These are phyloP conservation scores for Salvia sclarea DNA, from an alignment of 305 asterid genomes.

Conservation along the genomic window DNA sequence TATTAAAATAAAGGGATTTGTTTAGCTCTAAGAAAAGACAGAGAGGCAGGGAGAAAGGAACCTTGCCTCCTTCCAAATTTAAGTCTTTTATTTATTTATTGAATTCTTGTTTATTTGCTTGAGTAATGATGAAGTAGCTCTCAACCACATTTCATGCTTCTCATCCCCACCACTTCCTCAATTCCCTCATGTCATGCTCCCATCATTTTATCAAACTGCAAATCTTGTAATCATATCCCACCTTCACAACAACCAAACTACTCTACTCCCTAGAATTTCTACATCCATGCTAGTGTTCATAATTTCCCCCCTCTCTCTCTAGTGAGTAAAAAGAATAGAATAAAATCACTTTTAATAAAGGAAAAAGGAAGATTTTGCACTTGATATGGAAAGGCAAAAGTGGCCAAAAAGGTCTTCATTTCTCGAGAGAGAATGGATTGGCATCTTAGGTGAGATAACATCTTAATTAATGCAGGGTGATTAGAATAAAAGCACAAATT, in stretches of 20 bases:
- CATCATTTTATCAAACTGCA: conserved; percentile 19
- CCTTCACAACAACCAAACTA: neutral
- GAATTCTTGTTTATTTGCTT: conserved; percentile 24
- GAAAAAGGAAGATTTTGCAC: conserved; percentile 13
- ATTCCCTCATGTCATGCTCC: conserved; percentile 29
- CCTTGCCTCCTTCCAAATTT: conserved; percentile 18
- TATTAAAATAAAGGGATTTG: no score
- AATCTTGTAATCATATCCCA: conserved; percentile 12
- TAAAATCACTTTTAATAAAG: conserved; percentile 18
- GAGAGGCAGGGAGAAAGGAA: conserved; percentile 8
- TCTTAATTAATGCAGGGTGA: conserved; percentile 24
- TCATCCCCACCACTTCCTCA: conserved; percentile 31
- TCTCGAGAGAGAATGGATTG: conserved; percentile 20
- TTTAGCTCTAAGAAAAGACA: conserved; percentile 17
- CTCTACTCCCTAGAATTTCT: neutral
- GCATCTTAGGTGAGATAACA: conserved; percentile 35
- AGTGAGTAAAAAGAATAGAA: conserved; percentile 4
- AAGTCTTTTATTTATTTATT: neutral
- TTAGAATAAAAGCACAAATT: conserved; percentile 25
- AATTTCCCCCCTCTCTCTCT: neutral
- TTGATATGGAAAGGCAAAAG: conserved; percentile 3
- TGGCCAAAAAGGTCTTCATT: neutral
- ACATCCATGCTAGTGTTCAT: neutral
- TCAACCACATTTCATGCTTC: conserved; percentile 39
- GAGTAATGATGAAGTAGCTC: conserved; percentile 33